A percentile compares a stretch with the other conserved stretches of the same genome.
phyloP scores from a whole-genome alignment of 306 rosid genomes.

The Pterocarpus macrocarpus region DNA sequence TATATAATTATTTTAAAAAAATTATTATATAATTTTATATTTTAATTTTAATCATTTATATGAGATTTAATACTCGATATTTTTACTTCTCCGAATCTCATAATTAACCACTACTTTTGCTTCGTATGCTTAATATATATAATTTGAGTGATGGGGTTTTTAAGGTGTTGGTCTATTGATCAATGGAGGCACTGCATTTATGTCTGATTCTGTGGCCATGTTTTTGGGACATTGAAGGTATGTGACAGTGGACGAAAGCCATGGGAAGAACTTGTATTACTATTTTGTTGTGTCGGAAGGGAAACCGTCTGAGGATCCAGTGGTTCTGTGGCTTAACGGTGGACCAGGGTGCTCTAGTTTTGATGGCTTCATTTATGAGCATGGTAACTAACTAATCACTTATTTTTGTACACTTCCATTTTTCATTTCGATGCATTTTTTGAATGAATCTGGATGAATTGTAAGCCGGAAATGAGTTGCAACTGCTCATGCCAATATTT shows the following conservation, averaged over 20 bases:
- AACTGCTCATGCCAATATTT: not conserved
- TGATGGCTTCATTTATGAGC: constrained; percentile 97
- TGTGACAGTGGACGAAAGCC: constrained; percentile 54
- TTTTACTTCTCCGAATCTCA: no score
- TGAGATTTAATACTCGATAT: no score
- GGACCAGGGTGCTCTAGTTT: constrained; percentile 99
- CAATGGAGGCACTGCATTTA: no score
- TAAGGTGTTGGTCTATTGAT: not conserved
- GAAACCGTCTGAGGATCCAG: constrained; percentile 81
- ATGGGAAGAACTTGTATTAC: constrained; percentile 79
- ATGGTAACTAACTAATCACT: constrained; percentile 61
- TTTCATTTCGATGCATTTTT: constrained; percentile 3
- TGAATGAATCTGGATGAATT: not conserved
- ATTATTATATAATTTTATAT: no score
- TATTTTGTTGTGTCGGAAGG: constrained; percentile 82
- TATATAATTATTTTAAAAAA: no score
- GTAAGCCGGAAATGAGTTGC: not conserved
- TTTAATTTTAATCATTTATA: no score
- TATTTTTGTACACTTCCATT: not conserved
- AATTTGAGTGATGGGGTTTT: no score
- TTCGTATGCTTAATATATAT: no score
- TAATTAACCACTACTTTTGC: no score
- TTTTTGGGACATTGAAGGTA: constrained; percentile 48
- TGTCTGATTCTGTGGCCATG: not conserved
- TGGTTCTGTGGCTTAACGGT: constrained; percentile 98